Base-by-base conservation (phyloP, 164 flowering plant species). In the Stephania yunnanensis region DNA sequence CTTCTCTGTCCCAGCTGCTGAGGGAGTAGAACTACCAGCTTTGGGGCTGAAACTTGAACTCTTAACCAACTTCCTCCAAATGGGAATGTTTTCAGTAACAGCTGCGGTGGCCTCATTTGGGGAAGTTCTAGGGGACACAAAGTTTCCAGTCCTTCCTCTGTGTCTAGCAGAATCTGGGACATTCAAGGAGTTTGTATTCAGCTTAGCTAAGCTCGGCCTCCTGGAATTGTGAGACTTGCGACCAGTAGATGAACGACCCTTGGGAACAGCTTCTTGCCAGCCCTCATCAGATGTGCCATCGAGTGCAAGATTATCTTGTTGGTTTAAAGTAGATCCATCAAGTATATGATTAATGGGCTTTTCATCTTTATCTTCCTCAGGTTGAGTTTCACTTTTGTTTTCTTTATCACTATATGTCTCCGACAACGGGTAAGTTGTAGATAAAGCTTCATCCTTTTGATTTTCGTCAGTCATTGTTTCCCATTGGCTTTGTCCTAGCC, bases 191-290 rank as follows among this genome's bases (percentile, higher is more conserved):
- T 87, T 89, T 25, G 95, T 89, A 76, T 85, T 89, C 58, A 92
- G 76, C 79, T 89, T 92, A 70, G 89, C 90, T 17, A 92, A 85
- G 82, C 86, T 88, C 50, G 92, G 97, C 74, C 89, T 88, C 78
- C 85, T 89, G 50, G 88, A 83, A 71, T 78, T 68, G 73, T 89
- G 83, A 72, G 90, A 68, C 82, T 87, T 90, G 73, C 92, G 90
- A 50, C 84, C 82, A 29, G 83, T 72, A 52, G 74, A 83, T 69
- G 89, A 85, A 11, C 97, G 90, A 17, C 91, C 84, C 82, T 89
- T 92, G 0, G 94, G 88, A 74, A 87, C 80, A 79, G 97, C 97
- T 80, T 91, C 95, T 82, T 91, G 97, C 97, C 97, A 92, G 77
- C 97, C 95, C 83, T 89, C 94, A 77, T 85, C 93, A 4, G 89